Evolutionary conservation across 108 stramenopile species (phyloP), one percentile per base, ranked within the genome.

Genomic region (Epipyxis sp.): DNA sequence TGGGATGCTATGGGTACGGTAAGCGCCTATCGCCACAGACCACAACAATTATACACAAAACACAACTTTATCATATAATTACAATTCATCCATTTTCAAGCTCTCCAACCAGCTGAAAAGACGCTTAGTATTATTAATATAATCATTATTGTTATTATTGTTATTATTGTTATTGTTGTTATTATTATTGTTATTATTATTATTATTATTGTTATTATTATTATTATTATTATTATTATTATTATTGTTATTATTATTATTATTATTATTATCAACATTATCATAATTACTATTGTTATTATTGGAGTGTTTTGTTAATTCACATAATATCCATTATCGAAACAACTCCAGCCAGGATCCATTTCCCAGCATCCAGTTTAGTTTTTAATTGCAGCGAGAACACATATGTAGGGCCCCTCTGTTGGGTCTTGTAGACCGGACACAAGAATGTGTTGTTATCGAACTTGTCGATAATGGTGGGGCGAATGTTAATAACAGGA

Each of bases 351-450:
- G 71, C 71, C 44, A 74, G 34, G 37, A 74, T 42, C 71, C 71
- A 74, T 57, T 74, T 74, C 10, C 46, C 71, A 57, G 71, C 41
- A 27, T 74, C 71, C 3, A 35, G 10, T 32, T 74, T 74, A 27
- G 46, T 74, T 30, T 42, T 13, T 35, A 74, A 39, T 42, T 74
- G 71, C 71, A 74, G 3, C 3, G 71, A 74, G 71, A 74, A 74
- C n/a, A 74, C 71, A 74, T 74, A 74, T 6, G 71, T 74, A 43
- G 71, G 71, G 16, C 71, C 71, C 16, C 71, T 13, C 35, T 74
- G 71, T 57, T 74, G 71, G 6, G 71, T 74, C 50, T 74, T 74
- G 32, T 74, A 74, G 41, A 74, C 71, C 3, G 71, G 71, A 42
- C 71, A 74, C 6, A 32, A 27, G 32, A 74, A 74, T 10, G 42